Evolutionary conservation across 768 basidiomycete species (phyloP).

Genomic region (Agrocybe praecox): DNA sequence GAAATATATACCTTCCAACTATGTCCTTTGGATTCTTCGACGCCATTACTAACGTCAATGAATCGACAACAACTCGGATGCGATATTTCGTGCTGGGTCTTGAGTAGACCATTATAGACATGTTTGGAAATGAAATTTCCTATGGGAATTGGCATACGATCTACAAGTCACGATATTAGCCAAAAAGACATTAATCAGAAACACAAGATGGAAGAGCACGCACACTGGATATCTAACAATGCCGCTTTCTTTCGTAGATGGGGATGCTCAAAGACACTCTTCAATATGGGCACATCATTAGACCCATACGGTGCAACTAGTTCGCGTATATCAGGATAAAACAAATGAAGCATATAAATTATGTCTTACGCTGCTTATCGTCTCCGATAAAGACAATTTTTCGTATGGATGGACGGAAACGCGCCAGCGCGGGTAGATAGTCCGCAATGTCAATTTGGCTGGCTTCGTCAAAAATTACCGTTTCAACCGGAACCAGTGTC

Average conservation of each 20-base stretch:
- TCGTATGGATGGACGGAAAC: not conserved
- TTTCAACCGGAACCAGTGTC: conserved; percentile 35
- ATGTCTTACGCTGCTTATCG: not conserved
- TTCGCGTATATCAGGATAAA: not conserved
- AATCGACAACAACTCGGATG: conserved; percentile 49
- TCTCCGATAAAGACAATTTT: not conserved
- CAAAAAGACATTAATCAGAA: not conserved
- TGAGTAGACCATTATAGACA: conserved; percentile 57
- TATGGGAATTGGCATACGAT: conserved; percentile 69
- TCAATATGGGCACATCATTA: not conserved
- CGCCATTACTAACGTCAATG: conserved; percentile 46
- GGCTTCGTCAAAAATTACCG: conserved; percentile 22
- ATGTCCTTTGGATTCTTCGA: conserved; percentile 30
- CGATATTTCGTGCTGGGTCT: conserved; percentile 45
- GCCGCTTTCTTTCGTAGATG: not conserved
- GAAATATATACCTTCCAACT: conserved; percentile 39
- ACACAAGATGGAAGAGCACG: conserved; percentile 12
- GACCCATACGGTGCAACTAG: not conserved
- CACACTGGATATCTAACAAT: conserved; percentile 45
- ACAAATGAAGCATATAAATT: too few species aligned
- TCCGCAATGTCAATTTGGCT: not conserved
- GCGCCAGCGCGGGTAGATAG: not conserved
- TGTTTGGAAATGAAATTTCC: conserved; percentile 61
- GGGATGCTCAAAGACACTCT: not conserved
- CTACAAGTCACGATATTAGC: conserved; percentile 16